A percentile compares a stretch with the other conserved stretches of the same genome.
Conservation (phyloP, 2,329 filamentous ascomycete genomes). For the Phoma herbarum region DNA sequence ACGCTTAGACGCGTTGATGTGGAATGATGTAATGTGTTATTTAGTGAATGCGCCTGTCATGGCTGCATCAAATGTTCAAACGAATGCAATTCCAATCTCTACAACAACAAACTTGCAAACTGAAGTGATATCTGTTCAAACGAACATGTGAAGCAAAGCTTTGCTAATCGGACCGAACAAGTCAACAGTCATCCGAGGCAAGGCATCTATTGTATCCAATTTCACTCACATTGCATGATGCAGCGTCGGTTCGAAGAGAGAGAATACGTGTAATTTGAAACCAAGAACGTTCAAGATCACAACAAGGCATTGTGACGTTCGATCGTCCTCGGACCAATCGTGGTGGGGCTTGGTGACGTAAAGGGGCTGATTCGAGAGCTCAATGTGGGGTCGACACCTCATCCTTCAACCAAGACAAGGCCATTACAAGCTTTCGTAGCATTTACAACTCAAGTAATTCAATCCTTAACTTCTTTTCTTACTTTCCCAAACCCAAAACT, state of each 20-base stretch:
- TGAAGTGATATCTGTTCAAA: background rate
- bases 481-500: too few relatives aligned
- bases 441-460: background rate
- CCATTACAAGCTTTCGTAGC: background rate
- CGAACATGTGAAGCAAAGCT: background rate
- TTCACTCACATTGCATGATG: background rate
- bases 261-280: background rate
- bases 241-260: too few relatives aligned
- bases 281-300: conserved; percentile 11
- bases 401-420: background rate
- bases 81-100: conserved; percentile 6
- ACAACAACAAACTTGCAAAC: background rate
- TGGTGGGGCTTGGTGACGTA: background rate
- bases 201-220: background rate
- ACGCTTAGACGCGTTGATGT: conserved; percentile 7
- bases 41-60: conserved; percentile 10
- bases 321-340: conserved; percentile 6
- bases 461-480: background rate
- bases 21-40: conserved; percentile 21
- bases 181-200: background rate
- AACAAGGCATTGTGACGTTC: conserved; percentile 22
- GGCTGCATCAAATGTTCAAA: conserved; percentile 17
- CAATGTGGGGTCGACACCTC: conserved; percentile 21
- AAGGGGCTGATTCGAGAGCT: conserved; percentile 12
- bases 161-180: background rate